phyloP scores from a whole-genome alignment of 2,329 filamentous ascomycete species.

The Epichloe sylvatica region DNA sequence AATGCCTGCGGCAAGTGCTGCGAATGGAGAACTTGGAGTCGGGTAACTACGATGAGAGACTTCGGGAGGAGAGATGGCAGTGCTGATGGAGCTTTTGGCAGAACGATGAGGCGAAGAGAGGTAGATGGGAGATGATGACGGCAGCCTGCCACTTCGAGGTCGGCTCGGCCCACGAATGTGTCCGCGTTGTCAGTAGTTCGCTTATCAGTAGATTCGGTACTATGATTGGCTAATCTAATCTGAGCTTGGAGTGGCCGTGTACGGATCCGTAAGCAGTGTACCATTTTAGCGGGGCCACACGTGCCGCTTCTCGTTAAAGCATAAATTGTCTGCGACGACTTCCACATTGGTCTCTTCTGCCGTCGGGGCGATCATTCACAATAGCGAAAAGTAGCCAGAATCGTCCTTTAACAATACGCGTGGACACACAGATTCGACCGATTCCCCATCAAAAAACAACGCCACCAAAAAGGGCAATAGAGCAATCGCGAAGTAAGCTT shows the following conservation, averaged over 20 bases:
- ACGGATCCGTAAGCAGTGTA: too few relatives aligned
- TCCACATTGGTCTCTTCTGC: too few relatives aligned
- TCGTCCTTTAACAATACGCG: neutral
- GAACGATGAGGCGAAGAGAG: neutral
- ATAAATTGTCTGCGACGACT: too few relatives aligned
- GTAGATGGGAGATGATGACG: neutral
- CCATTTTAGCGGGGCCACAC: neutral
- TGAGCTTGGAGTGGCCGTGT: too few relatives aligned
- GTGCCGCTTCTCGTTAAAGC: neutral
- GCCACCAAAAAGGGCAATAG: too few relatives aligned
- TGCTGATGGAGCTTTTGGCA: neutral
- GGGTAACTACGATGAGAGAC: neutral
- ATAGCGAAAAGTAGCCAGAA: neutral
- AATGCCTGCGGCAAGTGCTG: neutral
- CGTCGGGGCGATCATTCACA: neutral
- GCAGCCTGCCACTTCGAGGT: neutral
- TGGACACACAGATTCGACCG: neutral
- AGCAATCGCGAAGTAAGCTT: too few relatives aligned
- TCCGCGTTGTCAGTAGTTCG: neutral
- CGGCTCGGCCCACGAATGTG: neutral
- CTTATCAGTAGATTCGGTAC: neutral
- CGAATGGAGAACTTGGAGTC: neutral
- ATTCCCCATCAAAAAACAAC: neutral
- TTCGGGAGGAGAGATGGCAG: neutral
- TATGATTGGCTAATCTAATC: neutral